Evolutionary conservation across 768 basidiomycete species (phyloP).

Genomic region (Leucocoprinus sp.): DNA sequence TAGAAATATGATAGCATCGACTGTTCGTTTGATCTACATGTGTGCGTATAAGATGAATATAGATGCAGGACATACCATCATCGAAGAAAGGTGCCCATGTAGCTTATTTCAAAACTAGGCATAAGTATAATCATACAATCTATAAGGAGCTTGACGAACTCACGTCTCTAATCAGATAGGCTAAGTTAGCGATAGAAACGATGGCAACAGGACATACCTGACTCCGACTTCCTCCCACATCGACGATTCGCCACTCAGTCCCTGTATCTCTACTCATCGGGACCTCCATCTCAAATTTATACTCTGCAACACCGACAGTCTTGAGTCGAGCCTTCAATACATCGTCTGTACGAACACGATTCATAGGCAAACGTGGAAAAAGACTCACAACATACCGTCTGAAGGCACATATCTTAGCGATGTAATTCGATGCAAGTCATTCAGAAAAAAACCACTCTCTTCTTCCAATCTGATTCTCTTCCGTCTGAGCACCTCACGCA

Average conservation of each 20-base stretch:
- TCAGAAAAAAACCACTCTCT: constrained; percentile 69
- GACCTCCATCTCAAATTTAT: constrained; percentile 72
- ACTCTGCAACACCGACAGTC: constrained; percentile 73
- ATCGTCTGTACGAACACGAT: constrained; percentile 41
- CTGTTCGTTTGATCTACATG: too few species aligned
- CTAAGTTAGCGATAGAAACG: background rate
- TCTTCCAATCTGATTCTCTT: constrained; percentile 65
- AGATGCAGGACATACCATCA: constrained; percentile 28
- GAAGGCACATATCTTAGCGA: constrained; percentile 56
- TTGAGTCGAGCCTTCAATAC: constrained; percentile 71
- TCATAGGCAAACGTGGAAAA: background rate
- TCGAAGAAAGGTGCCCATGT: constrained; percentile 71
- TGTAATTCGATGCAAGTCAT: constrained; percentile 60
- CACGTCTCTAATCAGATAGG: constrained; percentile 17
- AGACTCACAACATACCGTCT: constrained; percentile 37
- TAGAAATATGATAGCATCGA: constrained; percentile 71
- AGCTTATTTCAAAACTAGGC: constrained; percentile 24
- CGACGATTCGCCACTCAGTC: constrained; percentile 69
- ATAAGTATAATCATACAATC: background rate
- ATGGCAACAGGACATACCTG: constrained; percentile 36
- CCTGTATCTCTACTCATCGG: constrained; percentile 43
- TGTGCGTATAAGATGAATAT: background rate
- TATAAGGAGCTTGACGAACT: constrained; percentile 5
- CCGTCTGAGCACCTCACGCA: constrained; percentile 45
- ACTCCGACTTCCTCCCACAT: constrained; percentile 71